A percentile compares a stretch with the other conserved stretches of the same genome.
Evolutionary conservation across 768 basidiomycete genomes (phyloP).

Genomic region (Boletellus ananas): DNA sequence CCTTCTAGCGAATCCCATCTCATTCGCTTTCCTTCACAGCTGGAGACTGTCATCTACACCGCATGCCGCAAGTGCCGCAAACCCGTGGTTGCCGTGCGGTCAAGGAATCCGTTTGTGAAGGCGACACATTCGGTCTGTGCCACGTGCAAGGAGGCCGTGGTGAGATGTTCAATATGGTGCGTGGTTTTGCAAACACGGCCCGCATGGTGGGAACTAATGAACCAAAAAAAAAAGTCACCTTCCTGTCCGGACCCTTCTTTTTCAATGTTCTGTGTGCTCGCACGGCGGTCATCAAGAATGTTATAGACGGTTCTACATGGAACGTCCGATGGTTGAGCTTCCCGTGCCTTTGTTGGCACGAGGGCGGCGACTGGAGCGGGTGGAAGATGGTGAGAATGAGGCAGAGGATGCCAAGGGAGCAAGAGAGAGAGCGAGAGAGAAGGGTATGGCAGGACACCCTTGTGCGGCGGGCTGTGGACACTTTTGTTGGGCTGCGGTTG

Average conservation of each 20-base stretch:
- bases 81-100: slow-evolving; percentile 42
- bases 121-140: slow-evolving; percentile 55
- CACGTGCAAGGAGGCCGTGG: slow-evolving; percentile 48
- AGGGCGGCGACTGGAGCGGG: slow-evolving; percentile 23
- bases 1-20: neutral
- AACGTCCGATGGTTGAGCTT: slow-evolving; percentile 53
- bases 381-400: slow-evolving; percentile 12
- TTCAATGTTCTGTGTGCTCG: slow-evolving; percentile 71
- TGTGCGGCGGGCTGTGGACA: slow-evolving; percentile 85
- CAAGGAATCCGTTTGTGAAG: slow-evolving; percentile 27
- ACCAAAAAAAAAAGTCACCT: slow-evolving; percentile 45
- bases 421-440: slow-evolving; percentile 5
- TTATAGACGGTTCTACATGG: slow-evolving; percentile 64
- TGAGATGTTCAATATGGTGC: slow-evolving; percentile 71
- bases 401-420: slow-evolving; percentile 6
- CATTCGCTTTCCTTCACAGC: slow-evolving; percentile 34
- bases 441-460: slow-evolving; percentile 44
- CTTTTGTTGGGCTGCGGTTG: slow-evolving; percentile 63
- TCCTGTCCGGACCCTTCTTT: slow-evolving; percentile 65
- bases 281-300: slow-evolving; percentile 84
- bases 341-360: slow-evolving; percentile 8
- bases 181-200: slow-evolving; percentile 18
- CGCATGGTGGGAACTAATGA: neutral
- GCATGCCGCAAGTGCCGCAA: slow-evolving; percentile 69
- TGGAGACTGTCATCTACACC: slow-evolving; percentile 70